phyloP scores from a whole-genome alignment of 768 basidiomycete species.

The Lentinula sp. region DNA sequence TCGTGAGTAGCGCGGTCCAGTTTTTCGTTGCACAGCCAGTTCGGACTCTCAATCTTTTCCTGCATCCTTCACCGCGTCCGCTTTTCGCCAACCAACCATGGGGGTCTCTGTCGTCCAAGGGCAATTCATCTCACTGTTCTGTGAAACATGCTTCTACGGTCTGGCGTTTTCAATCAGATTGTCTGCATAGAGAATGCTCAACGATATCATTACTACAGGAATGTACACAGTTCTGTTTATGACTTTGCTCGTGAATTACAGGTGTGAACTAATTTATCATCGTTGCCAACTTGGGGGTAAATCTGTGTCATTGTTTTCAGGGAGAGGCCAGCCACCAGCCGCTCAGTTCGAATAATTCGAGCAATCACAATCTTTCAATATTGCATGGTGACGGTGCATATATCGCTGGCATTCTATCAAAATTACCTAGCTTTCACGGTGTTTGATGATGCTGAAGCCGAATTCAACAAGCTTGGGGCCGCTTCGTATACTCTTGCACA shows the following conservation, averaged over 20 bases:
- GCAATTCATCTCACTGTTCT: constrained; percentile 3
- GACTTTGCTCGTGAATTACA: background rate
- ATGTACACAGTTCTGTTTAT: background rate
- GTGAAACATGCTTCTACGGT: constrained; percentile 1
- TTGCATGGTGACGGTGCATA: constrained; percentile 1
- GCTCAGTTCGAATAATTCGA: background rate
- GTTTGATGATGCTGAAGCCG: background rate
- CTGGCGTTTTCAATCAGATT: background rate
- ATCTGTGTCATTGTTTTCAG: background rate
- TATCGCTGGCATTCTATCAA: constrained; percentile 4
- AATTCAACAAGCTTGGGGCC: constrained; percentile 1
- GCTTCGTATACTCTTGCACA: background rate
- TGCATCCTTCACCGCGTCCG: background rate
- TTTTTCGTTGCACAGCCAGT: background rate
- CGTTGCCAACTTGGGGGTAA: background rate
- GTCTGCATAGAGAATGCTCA: background rate
- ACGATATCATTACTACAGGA: background rate
- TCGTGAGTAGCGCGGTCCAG: background rate
- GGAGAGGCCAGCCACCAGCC: background rate
- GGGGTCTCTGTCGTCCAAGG: background rate
- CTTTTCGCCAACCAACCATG: background rate
- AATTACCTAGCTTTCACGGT: constrained; percentile 3
- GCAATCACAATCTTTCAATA: background rate
- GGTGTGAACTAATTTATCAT: background rate
- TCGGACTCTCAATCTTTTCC: background rate